A percentile compares a stretch with the other conserved stretches of the same genome.
Evolutionary conservation across 176 grass and related monocot genomes (phyloP).

Genomic region (Bolboschoenus planiculmis): DNA sequence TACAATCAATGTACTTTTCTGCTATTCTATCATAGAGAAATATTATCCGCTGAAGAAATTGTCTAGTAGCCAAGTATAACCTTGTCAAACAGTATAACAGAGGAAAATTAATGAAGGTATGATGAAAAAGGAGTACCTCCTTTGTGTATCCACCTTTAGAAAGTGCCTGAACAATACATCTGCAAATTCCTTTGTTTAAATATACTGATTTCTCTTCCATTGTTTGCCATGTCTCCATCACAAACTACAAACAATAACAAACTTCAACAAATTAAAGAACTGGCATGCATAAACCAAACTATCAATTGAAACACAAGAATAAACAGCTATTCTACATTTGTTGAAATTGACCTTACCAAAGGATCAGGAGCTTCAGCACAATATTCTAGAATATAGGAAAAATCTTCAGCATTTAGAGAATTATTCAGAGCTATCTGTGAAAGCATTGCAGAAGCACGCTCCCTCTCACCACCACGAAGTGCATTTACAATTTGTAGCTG

Average conservation of each 20-base stretch:
- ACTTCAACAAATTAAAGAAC: constrained; percentile 21
- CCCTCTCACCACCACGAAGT: constrained; percentile 56
- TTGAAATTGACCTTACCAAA: constrained; percentile 49
- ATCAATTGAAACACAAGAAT: constrained; percentile 14
- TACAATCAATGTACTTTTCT: constrained; percentile 17
- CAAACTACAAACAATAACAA: constrained; percentile 54
- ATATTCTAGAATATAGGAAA: constrained; percentile 76
- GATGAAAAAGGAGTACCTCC: constrained; percentile 45
- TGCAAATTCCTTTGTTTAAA: constrained; percentile 37
- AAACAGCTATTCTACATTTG: background rate
- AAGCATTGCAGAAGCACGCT: constrained; percentile 58
- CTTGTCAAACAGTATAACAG: background rate
- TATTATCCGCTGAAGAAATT: background rate
- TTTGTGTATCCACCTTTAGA: constrained; percentile 50
- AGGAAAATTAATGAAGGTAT: background rate
- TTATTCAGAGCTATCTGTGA: constrained; percentile 34
- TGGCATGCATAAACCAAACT: constrained; percentile 12
- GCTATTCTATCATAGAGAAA: constrained; percentile 15
- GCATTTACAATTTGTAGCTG: constrained; percentile 64
- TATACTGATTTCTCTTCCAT: constrained; percentile 51
- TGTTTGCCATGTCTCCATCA: constrained; percentile 56
- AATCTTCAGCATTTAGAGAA: constrained; percentile 40
- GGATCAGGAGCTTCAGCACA: constrained; percentile 62
- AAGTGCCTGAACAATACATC: constrained; percentile 50
- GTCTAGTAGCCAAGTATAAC: constrained; percentile 9